phyloP scores from a whole-genome alignment of 345 rosid species.

The Hibiscus syriacus region DNA sequence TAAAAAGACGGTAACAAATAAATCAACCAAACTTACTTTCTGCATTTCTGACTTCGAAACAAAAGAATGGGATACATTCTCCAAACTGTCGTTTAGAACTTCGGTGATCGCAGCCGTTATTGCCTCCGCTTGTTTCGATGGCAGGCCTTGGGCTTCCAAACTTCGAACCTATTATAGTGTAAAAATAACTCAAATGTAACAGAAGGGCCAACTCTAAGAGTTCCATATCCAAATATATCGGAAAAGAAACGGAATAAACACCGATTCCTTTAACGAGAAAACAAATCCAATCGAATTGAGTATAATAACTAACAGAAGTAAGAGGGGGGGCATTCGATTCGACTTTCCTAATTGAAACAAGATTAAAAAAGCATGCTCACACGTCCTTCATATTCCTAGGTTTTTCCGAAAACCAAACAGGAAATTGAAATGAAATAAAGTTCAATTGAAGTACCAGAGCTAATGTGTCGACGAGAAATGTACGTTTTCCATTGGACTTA shows the following conservation, averaged over 20 bases:
- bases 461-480: conserved; percentile 84
- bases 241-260: background rate
- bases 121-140: conserved; percentile 86
- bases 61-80: conserved; percentile 64
- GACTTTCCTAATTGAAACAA: background rate
- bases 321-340: background rate
- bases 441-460: conserved; percentile 45
- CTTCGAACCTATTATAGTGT: conserved; percentile 52
- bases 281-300: background rate
- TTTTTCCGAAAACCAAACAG: conserved; percentile 5
- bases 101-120: conserved; percentile 72
- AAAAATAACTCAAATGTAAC: background rate
- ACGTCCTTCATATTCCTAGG: background rate
- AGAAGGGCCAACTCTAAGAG: background rate
- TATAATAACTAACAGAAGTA: background rate
- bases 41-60: conserved; percentile 82
- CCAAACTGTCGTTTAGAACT: conserved; percentile 67
- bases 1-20: background rate
- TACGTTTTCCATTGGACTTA: conserved; percentile 57
- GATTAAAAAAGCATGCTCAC: background rate
- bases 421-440: background rate
- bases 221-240: background rate
- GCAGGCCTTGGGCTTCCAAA: conserved; percentile 73
- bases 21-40: conserved; percentile 36
- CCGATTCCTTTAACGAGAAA: background rate